Conservation (phyloP, 2,329 filamentous ascomycete species). For the Neoscytalidium dimidiatum region DNA sequence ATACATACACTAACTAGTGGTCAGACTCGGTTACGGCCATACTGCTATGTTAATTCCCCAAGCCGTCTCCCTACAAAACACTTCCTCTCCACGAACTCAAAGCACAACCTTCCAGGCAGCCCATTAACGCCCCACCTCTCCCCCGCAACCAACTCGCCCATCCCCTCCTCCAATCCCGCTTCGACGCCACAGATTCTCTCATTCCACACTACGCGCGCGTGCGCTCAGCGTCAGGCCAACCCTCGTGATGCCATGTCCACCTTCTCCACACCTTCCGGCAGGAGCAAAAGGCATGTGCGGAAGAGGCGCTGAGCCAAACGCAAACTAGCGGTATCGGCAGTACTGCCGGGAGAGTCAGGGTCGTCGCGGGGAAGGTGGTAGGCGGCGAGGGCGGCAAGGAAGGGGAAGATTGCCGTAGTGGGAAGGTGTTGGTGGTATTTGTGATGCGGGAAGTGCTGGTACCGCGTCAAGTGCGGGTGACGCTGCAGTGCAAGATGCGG, state of each 20-base stretch:
- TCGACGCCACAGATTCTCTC: neutral
- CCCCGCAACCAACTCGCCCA: neutral
- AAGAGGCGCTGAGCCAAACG: neutral
- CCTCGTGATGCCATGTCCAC: neutral
- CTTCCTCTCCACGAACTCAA: neutral
- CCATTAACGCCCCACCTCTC: conserved; percentile 4
- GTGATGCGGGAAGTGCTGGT: neutral
- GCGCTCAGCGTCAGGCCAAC: conserved; percentile 2
- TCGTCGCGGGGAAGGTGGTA: neutral
- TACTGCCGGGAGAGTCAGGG: neutral
- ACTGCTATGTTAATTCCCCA: neutral
- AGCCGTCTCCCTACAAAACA: neutral
- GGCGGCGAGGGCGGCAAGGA: conserved; percentile 14
- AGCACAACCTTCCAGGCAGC: neutral
- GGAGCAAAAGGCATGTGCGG: neutral
- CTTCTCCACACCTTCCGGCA: neutral
- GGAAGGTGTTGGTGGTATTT: neutral
- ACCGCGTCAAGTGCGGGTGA: no score
- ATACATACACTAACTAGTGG: no score
- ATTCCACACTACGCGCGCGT: conserved; percentile 14
- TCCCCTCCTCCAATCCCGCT: neutral
- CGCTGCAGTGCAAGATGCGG: no score
- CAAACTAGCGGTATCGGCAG: neutral
- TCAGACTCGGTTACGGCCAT: no score
- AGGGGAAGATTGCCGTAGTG: neutral